Percentiles rank a stretch among this genome's conserved stretches.
These are phyloP conservation scores for Kregervanrija fluxuum DNA, from an alignment of 805 yeast species.

Conservation along the genomic window DNA sequence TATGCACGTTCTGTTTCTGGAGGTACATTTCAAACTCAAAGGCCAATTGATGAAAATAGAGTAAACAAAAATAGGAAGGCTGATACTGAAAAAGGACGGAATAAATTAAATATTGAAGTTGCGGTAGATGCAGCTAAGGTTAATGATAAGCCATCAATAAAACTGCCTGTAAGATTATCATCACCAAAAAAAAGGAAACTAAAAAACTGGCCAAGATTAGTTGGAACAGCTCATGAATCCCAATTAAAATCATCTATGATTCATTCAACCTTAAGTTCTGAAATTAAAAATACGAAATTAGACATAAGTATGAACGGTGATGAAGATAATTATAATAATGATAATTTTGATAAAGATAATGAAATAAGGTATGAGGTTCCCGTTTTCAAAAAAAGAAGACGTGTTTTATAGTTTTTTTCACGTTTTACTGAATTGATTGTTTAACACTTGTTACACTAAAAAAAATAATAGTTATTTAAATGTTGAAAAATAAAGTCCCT, in stretches of 20 bases:
- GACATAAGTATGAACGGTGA: neutral
- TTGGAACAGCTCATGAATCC: slow-evolving; percentile 35
- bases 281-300: slow-evolving; percentile 1
- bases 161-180: slow-evolving; percentile 34
- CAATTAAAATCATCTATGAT: slow-evolving; percentile 18
- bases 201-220: slow-evolving; percentile 40
- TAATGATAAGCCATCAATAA: slow-evolving; percentile 7
- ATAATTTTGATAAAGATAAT: neutral
- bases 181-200: slow-evolving; percentile 45
- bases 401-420: no score
- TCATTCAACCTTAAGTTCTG: neutral
- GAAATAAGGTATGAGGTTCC: slow-evolving; percentile 7
- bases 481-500: no score
- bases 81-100: neutral
- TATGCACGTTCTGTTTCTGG: slow-evolving; percentile 15
- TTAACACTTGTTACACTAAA: no score
- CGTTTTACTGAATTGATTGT: no score
- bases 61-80: neutral
- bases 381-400: slow-evolving; percentile 5
- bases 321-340: neutral
- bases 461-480: no score
- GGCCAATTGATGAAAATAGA: neutral
- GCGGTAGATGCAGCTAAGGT: neutral
- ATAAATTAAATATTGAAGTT: neutral
- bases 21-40: slow-evolving; percentile 14